phyloP scores from a whole-genome alignment of 2,329 filamentous ascomycete species.

The Claviceps sorghi region DNA sequence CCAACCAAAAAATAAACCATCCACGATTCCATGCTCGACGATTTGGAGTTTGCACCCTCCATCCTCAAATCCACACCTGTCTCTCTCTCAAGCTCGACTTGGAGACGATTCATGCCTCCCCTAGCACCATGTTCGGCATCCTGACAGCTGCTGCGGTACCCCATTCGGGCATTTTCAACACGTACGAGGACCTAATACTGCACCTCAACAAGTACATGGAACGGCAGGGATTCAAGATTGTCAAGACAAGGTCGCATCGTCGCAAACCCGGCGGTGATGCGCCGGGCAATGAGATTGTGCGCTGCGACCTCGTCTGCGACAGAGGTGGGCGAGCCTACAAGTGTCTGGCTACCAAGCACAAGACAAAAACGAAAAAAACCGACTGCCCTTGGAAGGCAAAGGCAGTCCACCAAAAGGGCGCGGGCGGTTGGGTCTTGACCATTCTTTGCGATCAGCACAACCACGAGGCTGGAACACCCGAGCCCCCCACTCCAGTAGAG shows the following conservation, averaged over 20 bases:
- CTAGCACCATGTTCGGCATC: constrained; percentile 27
- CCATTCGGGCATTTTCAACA: constrained; percentile 21
- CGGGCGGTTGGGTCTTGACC: constrained; percentile 30
- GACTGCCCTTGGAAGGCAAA: constrained; percentile 32
- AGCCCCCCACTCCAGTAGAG: constrained; percentile 23
- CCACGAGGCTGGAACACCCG: constrained; percentile 29
- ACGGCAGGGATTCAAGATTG: constrained; percentile 31
- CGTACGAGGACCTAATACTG: constrained; percentile 28
- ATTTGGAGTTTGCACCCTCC: background rate
- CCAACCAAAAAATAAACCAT: background rate
- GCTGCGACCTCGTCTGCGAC: constrained; percentile 31
- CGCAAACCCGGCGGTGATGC: constrained; percentile 25
- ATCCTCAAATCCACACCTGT: constrained; percentile 12
- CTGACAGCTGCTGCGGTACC: constrained; percentile 25
- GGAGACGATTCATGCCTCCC: constrained; percentile 1
- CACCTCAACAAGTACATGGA: constrained; percentile 26
- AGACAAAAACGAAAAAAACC: constrained; percentile 31
- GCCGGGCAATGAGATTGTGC: constrained; percentile 28
- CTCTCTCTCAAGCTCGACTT: constrained; percentile 11
- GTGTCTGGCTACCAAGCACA: constrained; percentile 29
- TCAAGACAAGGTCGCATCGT: constrained; percentile 29
- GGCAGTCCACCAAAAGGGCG: constrained; percentile 27
- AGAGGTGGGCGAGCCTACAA: constrained; percentile 29
- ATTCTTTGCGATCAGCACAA: constrained; percentile 30
- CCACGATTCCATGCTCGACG: too few species aligned